Conservation (phyloP, 1,139 yeast genomes). For the Zygosaccharomyces sapae region DNA sequence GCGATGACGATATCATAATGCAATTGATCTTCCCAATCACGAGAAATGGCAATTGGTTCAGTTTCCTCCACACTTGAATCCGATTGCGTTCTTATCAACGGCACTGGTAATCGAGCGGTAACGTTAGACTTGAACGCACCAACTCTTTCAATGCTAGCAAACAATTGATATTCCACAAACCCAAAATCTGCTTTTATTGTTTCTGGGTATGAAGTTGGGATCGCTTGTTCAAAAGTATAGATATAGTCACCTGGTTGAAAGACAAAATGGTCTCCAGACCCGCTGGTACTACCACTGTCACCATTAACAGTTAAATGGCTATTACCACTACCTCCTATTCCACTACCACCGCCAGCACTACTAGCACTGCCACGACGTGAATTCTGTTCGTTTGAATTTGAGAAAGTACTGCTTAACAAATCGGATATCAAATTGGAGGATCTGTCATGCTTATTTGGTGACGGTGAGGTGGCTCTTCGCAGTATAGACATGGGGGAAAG, state of each 20-base stretch:
- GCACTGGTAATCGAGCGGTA: conserved; percentile 58
- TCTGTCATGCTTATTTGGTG: conserved; percentile 16
- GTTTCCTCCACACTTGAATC: conserved; percentile 79
- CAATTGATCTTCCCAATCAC: conserved; percentile 92
- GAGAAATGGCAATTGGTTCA: conserved; percentile 84
- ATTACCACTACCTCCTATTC: conserved; percentile 6
- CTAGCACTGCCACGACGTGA: conserved; percentile 5
- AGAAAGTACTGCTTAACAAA: conserved; percentile 23
- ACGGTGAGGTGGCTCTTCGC: conserved; percentile 42
- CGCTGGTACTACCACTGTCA: conserved; percentile 11
- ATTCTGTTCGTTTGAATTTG: conserved; percentile 18
- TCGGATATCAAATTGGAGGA: conserved; percentile 29
- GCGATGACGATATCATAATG: conserved; percentile 86
- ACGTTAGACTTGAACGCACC: conserved; percentile 85
- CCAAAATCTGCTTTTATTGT: conserved; percentile 78
- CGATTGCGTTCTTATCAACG: conserved; percentile 69
- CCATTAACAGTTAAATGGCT: conserved; percentile 9
- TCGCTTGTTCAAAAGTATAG: conserved; percentile 85
- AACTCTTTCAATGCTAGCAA: conserved; percentile 63
- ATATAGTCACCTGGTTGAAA: conserved; percentile 82
- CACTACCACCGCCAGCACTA: conserved; percentile 6
- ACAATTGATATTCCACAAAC: conserved; percentile 61
- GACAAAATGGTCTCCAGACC: conserved; percentile 37
- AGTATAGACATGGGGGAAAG: conserved; percentile 40
- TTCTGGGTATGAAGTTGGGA: conserved; percentile 82